phyloP scores from a whole-genome alignment of 768 basidiomycete species.

The Polyporus arcularius region DNA sequence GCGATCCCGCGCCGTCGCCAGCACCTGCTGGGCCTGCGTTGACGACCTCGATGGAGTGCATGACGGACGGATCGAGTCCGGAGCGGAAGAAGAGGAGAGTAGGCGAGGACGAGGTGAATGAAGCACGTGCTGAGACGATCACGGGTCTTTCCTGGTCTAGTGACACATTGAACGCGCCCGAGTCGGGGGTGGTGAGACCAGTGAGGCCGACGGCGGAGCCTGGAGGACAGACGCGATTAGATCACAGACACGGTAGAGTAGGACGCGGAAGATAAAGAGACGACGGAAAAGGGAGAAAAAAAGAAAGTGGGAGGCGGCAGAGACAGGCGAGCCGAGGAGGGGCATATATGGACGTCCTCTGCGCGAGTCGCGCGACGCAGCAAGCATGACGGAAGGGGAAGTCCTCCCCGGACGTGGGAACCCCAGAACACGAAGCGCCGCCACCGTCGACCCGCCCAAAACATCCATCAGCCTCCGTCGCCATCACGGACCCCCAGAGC shows the following conservation, averaged over 20 bases:
- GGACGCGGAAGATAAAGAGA: background rate
- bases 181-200: conserved; percentile 58
- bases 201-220: conserved; percentile 62
- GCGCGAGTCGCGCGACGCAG: background rate
- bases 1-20: conserved; percentile 28
- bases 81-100: conserved; percentile 66
- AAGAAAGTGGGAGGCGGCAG: background rate
- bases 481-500: background rate
- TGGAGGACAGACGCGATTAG: conserved; percentile 26
- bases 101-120: conserved; percentile 49
- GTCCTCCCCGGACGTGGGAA: background rate
- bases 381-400: background rate
- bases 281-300: background rate
- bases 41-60: conserved; percentile 53
- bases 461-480: background rate
- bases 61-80: conserved; percentile 50
- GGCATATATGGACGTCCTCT: conserved; percentile 1
- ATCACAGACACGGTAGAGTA: conserved; percentile 3
- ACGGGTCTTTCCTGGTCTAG: conserved; percentile 41
- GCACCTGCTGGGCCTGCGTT: conserved; percentile 49
- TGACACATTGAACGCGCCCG: conserved; percentile 60
- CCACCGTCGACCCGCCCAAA: background rate
- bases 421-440: background rate
- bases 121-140: conserved; percentile 42
- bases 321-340: background rate